Base-by-base conservation (phyloP, 805 yeast genomes). In the Nakazawaea siamensis region DNA sequence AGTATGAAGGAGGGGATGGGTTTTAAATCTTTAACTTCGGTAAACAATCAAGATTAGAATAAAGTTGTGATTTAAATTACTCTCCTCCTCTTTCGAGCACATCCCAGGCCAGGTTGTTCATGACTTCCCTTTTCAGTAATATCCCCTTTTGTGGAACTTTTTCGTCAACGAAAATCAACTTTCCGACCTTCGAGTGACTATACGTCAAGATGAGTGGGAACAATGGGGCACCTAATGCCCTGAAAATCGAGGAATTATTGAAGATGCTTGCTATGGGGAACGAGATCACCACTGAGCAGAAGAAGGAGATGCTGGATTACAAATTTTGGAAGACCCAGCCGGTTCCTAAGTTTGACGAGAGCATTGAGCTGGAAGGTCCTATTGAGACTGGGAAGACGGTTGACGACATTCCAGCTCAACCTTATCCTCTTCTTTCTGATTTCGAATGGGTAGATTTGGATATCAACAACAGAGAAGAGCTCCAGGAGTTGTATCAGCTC, bases 321-420 rank as follows among this genome's bases (percentile, higher is more conserved):
- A 85, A 83, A 61, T 92, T 92, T 60, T 92, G 98, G 98, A 84
- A 82, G 51, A 92, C 98, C 2, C 98, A 92, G 60, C 98, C 98
- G 0, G 97, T 92, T 15, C 72, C 87, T 7, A 66, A 66, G 20
- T 76, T 88, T 43, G 83, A 83, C 51, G 92, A 80, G 49, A 54
- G 63, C 29, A 66, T 80, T 29, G 66, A 60, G 5, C 55, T 64
- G 9, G 95, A 86, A 50, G 96, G 96, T 0, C 90, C 94, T 6
- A 85, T 88, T 44, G 94, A 87, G 47, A 45, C 49, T 20, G 33
- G 49, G 6, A 85, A 84, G 52, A 76, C 75, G 0, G 77, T 88
- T 2, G 81, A 58, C 4, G 87, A 87, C 39, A 71, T 92, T 26
- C 73, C 88, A 5, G 72, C 66, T 31, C 60, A 63, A 15, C 95